Percentiles rank a stretch among this genome's conserved stretches.
phyloP scores from a whole-genome alignment of 805 yeast species.

The Candida sphagnicola region DNA sequence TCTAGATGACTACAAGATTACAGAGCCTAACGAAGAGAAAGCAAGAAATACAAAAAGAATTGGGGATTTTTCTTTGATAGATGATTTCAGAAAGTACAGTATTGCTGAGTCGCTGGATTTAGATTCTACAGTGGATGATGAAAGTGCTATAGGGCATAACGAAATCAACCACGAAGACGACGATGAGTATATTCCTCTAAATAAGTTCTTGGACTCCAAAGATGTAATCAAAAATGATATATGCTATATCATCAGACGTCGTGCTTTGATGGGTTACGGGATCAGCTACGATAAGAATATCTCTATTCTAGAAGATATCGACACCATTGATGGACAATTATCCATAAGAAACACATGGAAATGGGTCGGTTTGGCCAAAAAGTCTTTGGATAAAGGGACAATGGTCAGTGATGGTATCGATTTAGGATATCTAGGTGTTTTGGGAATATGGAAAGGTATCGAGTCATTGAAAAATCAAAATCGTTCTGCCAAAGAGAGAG shows the following conservation, averaged over 20 bases:
- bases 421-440: constrained; percentile 82
- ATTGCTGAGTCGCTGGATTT: constrained; percentile 13
- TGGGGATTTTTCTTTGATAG: constrained; percentile 7
- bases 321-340: constrained; percentile 48
- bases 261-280: constrained; percentile 75
- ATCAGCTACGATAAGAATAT: constrained; percentile 63
- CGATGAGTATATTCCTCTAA: constrained; percentile 25
- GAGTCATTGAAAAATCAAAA: constrained; percentile 45
- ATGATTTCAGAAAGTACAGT: constrained; percentile 13
- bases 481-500: constrained; percentile 32
- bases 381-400: constrained; percentile 57
- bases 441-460: constrained; percentile 84
- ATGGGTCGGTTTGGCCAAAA: constrained; percentile 77
- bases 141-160: constrained; percentile 6
- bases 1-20: constrained; percentile 7
- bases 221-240: constrained; percentile 67
- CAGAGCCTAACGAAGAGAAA: constrained; percentile 8
- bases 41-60: constrained; percentile 10
- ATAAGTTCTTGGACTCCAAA: constrained; percentile 25
- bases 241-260: constrained; percentile 61
- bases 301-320: constrained; percentile 50
- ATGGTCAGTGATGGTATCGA: constrained; percentile 71
- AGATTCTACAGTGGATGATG: constrained; percentile 11
- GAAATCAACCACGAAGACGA: constrained; percentile 14
- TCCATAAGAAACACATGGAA: constrained; percentile 77